phyloP scores from a whole-genome alignment of 495 filamentous ascomycete species.

The Glarea lozoyensis region DNA sequence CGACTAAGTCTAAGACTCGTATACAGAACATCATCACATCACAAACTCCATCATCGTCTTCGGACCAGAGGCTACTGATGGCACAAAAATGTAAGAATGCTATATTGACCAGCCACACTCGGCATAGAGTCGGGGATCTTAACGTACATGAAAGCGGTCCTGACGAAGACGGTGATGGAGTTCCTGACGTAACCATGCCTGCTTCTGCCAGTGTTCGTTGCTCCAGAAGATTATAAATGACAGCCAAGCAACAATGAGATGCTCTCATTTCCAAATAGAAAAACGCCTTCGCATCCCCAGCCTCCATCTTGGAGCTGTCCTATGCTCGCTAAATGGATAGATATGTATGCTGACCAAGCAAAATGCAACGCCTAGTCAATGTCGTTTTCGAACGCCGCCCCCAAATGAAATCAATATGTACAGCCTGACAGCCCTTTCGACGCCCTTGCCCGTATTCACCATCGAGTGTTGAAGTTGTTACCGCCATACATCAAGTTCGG shows the following conservation, averaged over 20 bases:
- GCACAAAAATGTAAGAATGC: conserved; percentile 33
- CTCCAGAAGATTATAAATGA: conserved; percentile 21
- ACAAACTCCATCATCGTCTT: conserved; percentile 48
- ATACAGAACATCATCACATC: conserved; percentile 32
- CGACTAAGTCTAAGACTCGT: not conserved
- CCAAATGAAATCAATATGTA: conserved; percentile 22
- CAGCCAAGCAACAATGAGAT: conserved; percentile 27
- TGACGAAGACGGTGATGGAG: conserved; percentile 61
- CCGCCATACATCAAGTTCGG: conserved; percentile 79
- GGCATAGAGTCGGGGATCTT: conserved; percentile 29
- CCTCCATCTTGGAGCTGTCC: conserved; percentile 26
- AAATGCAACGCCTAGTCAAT: conserved; percentile 19
- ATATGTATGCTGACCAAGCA: conserved; percentile 11
- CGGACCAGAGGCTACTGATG: conserved; percentile 29
- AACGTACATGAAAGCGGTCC: conserved; percentile 71
- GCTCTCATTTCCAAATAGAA: conserved; percentile 32
- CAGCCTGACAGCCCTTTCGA: conserved; percentile 8
- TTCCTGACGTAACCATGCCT: conserved; percentile 39
- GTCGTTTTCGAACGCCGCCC: conserved; percentile 8
- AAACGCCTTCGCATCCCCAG: conserved; percentile 32
- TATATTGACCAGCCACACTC: conserved; percentile 41
- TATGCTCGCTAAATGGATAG: conserved; percentile 31
- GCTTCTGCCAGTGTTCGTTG: conserved; percentile 24
- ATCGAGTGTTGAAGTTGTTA: conserved; percentile 60
- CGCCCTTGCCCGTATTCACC: conserved; percentile 42